These are phyloP conservation scores for Suillus ampliporus DNA, from an alignment of 768 basidiomycete genomes.

Conservation along the genomic window DNA sequence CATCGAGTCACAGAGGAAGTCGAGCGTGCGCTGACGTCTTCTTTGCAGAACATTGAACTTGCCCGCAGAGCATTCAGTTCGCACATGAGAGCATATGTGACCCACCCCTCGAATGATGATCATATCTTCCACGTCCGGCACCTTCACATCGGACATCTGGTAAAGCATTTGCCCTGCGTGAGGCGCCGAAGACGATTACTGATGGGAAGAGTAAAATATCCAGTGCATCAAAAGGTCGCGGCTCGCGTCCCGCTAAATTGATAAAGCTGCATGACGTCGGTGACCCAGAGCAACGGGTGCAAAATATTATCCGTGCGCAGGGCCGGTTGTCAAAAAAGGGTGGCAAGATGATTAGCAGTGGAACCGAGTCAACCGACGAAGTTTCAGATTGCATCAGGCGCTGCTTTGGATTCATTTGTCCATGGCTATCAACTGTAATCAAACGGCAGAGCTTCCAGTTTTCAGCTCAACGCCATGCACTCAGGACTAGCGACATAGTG, in stretches of 20 bases:
- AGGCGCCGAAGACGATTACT: conserved; percentile 63
- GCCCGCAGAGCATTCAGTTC: conserved; percentile 90
- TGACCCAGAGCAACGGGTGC: conserved; percentile 84
- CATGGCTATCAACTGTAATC: conserved; percentile 23
- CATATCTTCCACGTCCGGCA: conserved; percentile 97
- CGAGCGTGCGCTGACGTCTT: conserved; percentile 9
- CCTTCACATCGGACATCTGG: conserved; percentile 92
- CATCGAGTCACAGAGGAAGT: conserved; percentile 12
- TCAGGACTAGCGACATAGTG: background rate
- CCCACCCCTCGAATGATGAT: conserved; percentile 94
- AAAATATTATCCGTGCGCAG: conserved; percentile 79
- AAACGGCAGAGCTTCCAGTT: too few relatives aligned
- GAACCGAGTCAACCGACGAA: conserved; percentile 72
- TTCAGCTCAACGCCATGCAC: background rate
- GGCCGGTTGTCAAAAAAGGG: conserved; percentile 81
- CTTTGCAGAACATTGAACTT: conserved; percentile 67
- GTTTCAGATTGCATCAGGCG: conserved; percentile 77
- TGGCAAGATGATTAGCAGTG: conserved; percentile 73
- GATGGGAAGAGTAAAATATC: conserved; percentile 26
- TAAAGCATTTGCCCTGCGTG: conserved; percentile 92
- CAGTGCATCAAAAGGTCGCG: conserved; percentile 15
- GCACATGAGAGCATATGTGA: conserved; percentile 95
- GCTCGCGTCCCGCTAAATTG: conserved; percentile 11
- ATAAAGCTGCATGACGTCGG: conserved; percentile 27
- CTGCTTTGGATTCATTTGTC: conserved; percentile 66